Base-by-base conservation (phyloP, 208 protist genomes). In the Trypanosomatidae sp. region DNA sequence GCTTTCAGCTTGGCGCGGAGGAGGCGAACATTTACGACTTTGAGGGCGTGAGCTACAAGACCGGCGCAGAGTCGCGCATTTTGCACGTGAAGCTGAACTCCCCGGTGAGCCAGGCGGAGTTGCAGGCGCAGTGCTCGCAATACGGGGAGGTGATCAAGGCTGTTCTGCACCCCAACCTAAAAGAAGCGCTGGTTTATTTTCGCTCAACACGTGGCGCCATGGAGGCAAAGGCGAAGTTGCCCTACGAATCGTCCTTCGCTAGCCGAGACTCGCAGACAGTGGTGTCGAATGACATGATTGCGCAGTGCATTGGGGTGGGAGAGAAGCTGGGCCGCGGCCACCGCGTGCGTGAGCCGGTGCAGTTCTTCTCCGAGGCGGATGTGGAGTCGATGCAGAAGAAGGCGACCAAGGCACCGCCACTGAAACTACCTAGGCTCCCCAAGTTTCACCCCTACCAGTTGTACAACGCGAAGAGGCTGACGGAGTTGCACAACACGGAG, bases 11-110 rank as follows among this genome's bases (percentile, higher is more conserved):
- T 8, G 91, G 88, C 59, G 90, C 95, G n/a, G 91, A 94, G 66
- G 96, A 95, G 66, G 83, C 88, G 1, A 98, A 98, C 82, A 89
- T 99, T 4, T 99, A 99, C 80, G 88, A 98, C 47, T 99, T 99
- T 76, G 97, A 99, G 59, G 98, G 98, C 49, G 82, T 99, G 4
- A 96, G 96, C 77, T 99, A 92, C 83, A 88, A 91, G 64, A 60
- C 71, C 13, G 91, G 88, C 3, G 80, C 76, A 0, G 89, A 96
- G 77, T 86, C 91, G 22, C 87, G 88, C 59, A 90, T 94, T 73
- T 73, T 97, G 44, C 86, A 96, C 79, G 15, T 95, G 8, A 69
- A 77, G 36, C 82, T 95, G 53, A 22, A 62, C 25, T 73, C 70
- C 30, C 83, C 87, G 55, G 76, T 95, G 56, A 75, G 89, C 15